Conservation (phyloP, 768 basidiomycete genomes). For the Phaeotremella fagi region DNA sequence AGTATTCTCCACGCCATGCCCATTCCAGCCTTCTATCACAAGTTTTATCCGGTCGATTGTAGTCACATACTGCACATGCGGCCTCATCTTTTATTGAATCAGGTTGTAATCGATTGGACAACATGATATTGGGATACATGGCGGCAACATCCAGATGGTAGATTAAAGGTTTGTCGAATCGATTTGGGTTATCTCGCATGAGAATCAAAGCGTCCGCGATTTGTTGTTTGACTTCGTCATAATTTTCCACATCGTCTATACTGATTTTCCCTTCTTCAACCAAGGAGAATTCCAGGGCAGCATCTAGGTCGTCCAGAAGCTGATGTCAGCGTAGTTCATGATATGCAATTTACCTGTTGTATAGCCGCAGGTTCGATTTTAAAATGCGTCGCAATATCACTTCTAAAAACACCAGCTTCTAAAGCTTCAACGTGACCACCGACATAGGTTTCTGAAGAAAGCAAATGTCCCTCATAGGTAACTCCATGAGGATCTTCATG, state of each 20-base stretch:
- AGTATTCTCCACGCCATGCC: conserved; percentile 99
- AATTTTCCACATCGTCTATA: conserved; percentile 84
- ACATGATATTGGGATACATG: conserved; percentile 99
- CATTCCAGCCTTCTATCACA: conserved; percentile 91
- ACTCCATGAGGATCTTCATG: conserved; percentile 88
- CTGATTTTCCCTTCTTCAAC: conserved; percentile 70
- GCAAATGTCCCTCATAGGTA: conserved; percentile 93
- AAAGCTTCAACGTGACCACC: conserved; percentile 98
- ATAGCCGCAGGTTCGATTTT: conserved; percentile 84
- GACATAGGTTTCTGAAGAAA: conserved; percentile 96
- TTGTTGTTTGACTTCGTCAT: conserved; percentile 79
- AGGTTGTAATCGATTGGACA: conserved; percentile 96
- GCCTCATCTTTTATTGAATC: conserved; percentile 97
- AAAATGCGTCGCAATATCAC: conserved; percentile 91
- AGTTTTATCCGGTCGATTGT: conserved; percentile 88
- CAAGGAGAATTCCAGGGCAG: conserved; percentile 83
- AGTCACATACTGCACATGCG: conserved; percentile 96
- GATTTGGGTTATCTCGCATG: conserved; percentile 85
- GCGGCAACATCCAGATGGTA: conserved; percentile 99
- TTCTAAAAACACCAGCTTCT: conserved; percentile 96
- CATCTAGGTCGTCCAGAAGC: conserved; percentile 91
- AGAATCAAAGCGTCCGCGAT: conserved; percentile 74
- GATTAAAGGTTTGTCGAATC: conserved; percentile 86
- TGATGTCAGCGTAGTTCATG: conserved; percentile 43
- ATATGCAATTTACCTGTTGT: conserved; percentile 60